Base-by-base conservation (phyloP, 2,329 filamentous ascomycete species). In the Paradendryphiella salina region DNA sequence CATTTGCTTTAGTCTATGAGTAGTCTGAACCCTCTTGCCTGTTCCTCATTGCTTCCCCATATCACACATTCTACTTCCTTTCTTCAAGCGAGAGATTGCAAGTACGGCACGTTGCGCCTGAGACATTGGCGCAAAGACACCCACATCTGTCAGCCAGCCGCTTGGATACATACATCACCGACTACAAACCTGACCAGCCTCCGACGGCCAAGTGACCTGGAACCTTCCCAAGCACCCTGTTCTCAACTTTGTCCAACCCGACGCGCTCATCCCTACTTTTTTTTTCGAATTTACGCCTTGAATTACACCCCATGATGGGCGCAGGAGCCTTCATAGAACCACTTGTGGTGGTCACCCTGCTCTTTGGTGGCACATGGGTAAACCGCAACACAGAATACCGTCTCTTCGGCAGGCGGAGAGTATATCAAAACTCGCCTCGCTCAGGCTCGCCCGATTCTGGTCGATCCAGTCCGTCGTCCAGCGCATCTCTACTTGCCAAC, bases 341-440 rank as follows among this genome's bases (percentile, higher is more conserved):
- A n/a, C 71, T 85, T 11, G 77, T 84, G 2, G 83, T 87, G 26
- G 73, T 85, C 44, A 75, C 78, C 17, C 75, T 87, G 18, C 77
- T 87, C 11, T 79, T 84, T 50, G 80, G 81, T 48, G 84, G 84
- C 20, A 84, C 83, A 13, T 82, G 82, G 76, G 77, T 86, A 59
- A 86, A 87, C 65, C 77, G 83, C 33, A 76, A 80, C 52, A 71
- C 64, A 46, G 60, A 69, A 10, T 74, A 73, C 52, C 65, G 67
- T 49, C 64, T 72, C 28, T 73, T 73, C 55, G 61, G 63, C 50
- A 55, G 66, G 17, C 57, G 55, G 26, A 50, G 63, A 57, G 46
- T 63, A 46, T 49, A 59, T 46, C 50, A 51, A 11, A 34, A 32
- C 0, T 68, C 66, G 3, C 60, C 67, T 14, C 66, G 69, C n/a